phyloP scores from a whole-genome alignment of 345 rosid genomes.

The Litchi chinensis region DNA sequence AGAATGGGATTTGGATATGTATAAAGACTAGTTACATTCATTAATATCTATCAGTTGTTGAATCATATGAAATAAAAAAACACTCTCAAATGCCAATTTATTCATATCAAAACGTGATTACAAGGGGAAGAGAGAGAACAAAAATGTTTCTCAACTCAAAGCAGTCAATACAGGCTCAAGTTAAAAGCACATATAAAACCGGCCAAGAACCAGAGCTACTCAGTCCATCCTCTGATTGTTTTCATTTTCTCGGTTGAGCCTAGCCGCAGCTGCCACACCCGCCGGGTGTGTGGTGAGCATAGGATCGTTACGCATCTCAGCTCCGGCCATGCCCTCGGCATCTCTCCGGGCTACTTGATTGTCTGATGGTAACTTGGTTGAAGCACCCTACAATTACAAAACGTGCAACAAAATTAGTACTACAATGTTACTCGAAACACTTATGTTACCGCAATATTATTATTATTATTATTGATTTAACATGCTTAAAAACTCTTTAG shows the following conservation, averaged over 20 bases:
- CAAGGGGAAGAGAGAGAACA: not conserved
- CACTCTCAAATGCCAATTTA: not conserved
- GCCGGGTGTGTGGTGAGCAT: slow-evolving; percentile 65
- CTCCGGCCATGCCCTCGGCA: slow-evolving; percentile 75
- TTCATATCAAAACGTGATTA: not conserved
- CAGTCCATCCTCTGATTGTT: not conserved
- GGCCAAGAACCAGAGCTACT: not conserved
- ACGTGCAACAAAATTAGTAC: too few relatives aligned
- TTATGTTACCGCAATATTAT: too few relatives aligned
- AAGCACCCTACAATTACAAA: slow-evolving; percentile 54
- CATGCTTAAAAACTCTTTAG: too few relatives aligned
- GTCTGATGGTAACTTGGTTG: slow-evolving; percentile 58
- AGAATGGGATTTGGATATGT: too few relatives aligned
- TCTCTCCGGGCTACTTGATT: slow-evolving; percentile 66
- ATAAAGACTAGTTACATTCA: too few relatives aligned
- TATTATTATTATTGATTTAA: too few relatives aligned
- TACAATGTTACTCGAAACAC: too few relatives aligned
- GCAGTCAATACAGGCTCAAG: too few relatives aligned
- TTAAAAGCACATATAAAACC: too few relatives aligned
- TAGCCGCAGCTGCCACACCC: slow-evolving; percentile 83
- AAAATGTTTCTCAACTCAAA: too few relatives aligned
- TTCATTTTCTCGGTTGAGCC: slow-evolving; percentile 54
- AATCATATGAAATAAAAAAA: too few relatives aligned
- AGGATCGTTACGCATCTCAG: slow-evolving; percentile 87
- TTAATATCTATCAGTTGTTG: too few relatives aligned